Base-by-base conservation (phyloP, 768 basidiomycete genomes). In the Rhodotorula sphaerocarpa region DNA sequence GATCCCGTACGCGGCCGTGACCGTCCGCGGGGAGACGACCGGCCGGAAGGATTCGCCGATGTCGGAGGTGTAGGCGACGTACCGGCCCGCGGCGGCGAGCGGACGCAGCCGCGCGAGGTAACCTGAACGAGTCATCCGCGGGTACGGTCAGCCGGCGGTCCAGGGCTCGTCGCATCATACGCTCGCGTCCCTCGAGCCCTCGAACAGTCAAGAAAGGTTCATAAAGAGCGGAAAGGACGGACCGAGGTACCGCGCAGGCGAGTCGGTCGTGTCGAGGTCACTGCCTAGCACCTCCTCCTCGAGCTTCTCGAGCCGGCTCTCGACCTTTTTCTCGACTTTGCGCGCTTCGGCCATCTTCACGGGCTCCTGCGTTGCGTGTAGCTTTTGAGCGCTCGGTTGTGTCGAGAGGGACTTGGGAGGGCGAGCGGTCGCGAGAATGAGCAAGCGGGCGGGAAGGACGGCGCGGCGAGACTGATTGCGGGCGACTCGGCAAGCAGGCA, bases 1-100 rank as follows among this genome's bases (percentile, higher is more conserved):
- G 55, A 89, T 75, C 20, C 86, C 87, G 72, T 90, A 90, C 15
- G 85, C 86, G 41, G 85, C 85, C 5, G 81, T 82, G 18, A 90
- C 87, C 21, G 86, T 63, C 73, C 79, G 80, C 2, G 88, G 84
- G 42, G 82, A 81, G 5, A 88, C 84, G 41, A 89, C 81, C 3
- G 87, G 87, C 15, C 88, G 79, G 73, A 89, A 88, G 1, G 87
- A 85, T 75, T 89, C 88, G 50, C 88, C 88, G 30, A 88, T 77
- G 71, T 88, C 87, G 76, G 86, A 86, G 46, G 86, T 87, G 85
- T 86, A 89, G 66, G 87, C 87, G 61, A 89, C 75, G 71, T 90
- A 90, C 25, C 88, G 80, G 21, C 81, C 75, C 23, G 87, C 85
- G 28, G 85, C 80, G 57, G 89, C 75, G 42, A 86, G 86, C 0